phyloP scores from a whole-genome alignment of 2,329 filamentous ascomycete genomes.

The Pseudocercospora ulei region DNA sequence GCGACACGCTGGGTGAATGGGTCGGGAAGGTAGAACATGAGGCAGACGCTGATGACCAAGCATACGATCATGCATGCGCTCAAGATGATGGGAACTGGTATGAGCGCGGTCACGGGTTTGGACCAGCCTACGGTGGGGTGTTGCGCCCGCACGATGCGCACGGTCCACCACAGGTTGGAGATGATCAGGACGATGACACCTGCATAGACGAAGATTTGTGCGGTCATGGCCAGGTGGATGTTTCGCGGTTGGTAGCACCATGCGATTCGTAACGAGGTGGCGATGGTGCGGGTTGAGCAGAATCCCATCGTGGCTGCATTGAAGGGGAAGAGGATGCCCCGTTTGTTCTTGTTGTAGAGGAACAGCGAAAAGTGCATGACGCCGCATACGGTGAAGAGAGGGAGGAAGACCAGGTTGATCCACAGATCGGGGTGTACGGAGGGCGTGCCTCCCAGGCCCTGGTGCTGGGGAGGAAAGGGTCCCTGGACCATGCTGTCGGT shows the following conservation, averaged over 20 bases:
- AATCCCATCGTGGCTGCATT: slow-evolving; percentile 49
- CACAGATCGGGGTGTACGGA: slow-evolving; percentile 52
- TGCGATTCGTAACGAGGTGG: slow-evolving; percentile 46
- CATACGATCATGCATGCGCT: slow-evolving; percentile 54
- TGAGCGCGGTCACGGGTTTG: slow-evolving; percentile 42
- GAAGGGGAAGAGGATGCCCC: slow-evolving; percentile 51
- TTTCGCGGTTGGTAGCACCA: slow-evolving; percentile 42
- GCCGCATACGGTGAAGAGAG: slow-evolving; percentile 48
- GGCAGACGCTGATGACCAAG: slow-evolving; percentile 55
- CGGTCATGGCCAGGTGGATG: slow-evolving; percentile 46
- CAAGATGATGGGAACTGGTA: slow-evolving; percentile 51
- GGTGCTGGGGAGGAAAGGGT: slow-evolving; percentile 25
- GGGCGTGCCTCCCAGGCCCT: slow-evolving; percentile 51
- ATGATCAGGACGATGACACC: slow-evolving; percentile 68
- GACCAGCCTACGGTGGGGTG: slow-evolving; percentile 65
- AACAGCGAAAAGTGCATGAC: slow-evolving; percentile 51
- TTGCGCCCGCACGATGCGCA: slow-evolving; percentile 62
- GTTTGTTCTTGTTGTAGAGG: slow-evolving; percentile 42
- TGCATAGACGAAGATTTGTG: slow-evolving; percentile 60
- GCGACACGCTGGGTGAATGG: slow-evolving; percentile 43
- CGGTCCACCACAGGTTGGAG: slow-evolving; percentile 66
- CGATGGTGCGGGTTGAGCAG: slow-evolving; percentile 43
- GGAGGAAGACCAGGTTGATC: slow-evolving; percentile 54
- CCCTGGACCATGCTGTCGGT: slow-evolving; percentile 4
- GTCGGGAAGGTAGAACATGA: slow-evolving; percentile 58